These are phyloP conservation scores for Cercospora canescens DNA, from an alignment of 2,329 filamentous ascomycete species.

Conservation along the genomic window DNA sequence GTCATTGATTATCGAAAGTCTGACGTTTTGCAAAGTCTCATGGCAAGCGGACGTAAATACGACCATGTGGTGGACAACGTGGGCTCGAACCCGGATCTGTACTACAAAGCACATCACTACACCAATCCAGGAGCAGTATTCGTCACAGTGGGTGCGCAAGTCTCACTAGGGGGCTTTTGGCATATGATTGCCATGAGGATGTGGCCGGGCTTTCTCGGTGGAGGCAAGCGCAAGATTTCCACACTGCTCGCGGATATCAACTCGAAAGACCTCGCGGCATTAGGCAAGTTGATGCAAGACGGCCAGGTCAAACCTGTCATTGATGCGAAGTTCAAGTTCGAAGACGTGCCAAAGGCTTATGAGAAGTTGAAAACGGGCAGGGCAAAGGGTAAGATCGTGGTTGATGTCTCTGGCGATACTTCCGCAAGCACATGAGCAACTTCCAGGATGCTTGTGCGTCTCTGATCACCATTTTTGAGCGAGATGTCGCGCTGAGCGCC, in stretches of 20 bases:
- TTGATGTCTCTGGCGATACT: slow-evolving; percentile 26
- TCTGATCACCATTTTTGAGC: too few species aligned
- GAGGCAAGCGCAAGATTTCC: slow-evolving; percentile 48
- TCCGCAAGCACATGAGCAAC: not conserved
- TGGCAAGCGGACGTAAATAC: slow-evolving; percentile 47
- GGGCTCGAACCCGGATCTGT: slow-evolving; percentile 52
- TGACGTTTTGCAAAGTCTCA: slow-evolving; percentile 51
- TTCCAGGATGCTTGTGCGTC: too few species aligned
- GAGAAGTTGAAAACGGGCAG: slow-evolving; percentile 58
- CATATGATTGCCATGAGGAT: slow-evolving; percentile 37
- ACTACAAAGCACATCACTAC: slow-evolving; percentile 54
- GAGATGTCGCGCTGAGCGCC: too few species aligned
- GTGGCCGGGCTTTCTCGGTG: slow-evolving; percentile 51
- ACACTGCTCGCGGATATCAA: slow-evolving; percentile 40
- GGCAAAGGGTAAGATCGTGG: slow-evolving; percentile 61
- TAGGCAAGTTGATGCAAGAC: slow-evolving; percentile 57
- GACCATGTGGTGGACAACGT: slow-evolving; percentile 61
- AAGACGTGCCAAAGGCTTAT: slow-evolving; percentile 59
- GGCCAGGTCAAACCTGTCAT: slow-evolving; percentile 59
- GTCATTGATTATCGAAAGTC: slow-evolving; percentile 60
- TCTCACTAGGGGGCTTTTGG: slow-evolving; percentile 10
- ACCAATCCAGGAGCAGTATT: slow-evolving; percentile 52
- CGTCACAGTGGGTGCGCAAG: slow-evolving; percentile 30
- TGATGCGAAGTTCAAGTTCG: slow-evolving; percentile 57
- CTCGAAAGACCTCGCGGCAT: slow-evolving; percentile 47